phyloP scores from a whole-genome alignment of 768 basidiomycete species.

The Strobilomyces confusus region DNA sequence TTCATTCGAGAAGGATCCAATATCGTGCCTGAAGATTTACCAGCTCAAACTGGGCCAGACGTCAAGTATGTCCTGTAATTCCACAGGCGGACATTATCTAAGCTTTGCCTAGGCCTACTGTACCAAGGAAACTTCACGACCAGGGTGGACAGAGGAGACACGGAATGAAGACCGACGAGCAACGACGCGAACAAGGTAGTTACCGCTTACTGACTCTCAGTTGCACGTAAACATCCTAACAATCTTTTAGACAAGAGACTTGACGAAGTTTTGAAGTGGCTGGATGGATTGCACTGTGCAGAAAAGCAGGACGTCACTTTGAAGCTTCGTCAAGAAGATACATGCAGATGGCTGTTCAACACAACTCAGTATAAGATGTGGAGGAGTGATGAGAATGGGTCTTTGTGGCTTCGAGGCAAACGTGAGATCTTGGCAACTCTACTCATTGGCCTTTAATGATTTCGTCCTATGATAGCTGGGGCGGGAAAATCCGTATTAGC shows the following conservation, averaged over 20 bases:
- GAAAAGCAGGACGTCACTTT: conserved; percentile 2
- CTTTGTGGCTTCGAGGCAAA: conserved; percentile 9
- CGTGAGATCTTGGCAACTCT: background rate
- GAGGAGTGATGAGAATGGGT: background rate
- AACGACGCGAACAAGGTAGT: background rate
- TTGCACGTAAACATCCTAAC: background rate
- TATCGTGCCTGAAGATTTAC: too few species aligned
- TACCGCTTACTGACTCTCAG: too few species aligned
- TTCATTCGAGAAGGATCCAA: background rate
- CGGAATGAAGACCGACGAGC: background rate
- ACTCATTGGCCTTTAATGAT: background rate
- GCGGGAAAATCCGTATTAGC: conserved; percentile 8
- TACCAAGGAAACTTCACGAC: too few species aligned
- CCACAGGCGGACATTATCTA: background rate
- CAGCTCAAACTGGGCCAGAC: too few species aligned
- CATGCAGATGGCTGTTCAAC: conserved; percentile 4
- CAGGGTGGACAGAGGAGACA: background rate
- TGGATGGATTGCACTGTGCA: conserved; percentile 1
- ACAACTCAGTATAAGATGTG: conserved; percentile 1
- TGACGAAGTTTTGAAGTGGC: background rate
- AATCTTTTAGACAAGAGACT: background rate
- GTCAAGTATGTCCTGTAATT: background rate
- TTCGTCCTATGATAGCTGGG: background rate
- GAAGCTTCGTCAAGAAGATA: background rate
- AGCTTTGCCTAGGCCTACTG: background rate